Evolutionary conservation across 1,284 basidiomycete genomes (phyloP), one percentile per base, ranked within the genome.

Genomic region (Gymnopus androsaceus): DNA sequence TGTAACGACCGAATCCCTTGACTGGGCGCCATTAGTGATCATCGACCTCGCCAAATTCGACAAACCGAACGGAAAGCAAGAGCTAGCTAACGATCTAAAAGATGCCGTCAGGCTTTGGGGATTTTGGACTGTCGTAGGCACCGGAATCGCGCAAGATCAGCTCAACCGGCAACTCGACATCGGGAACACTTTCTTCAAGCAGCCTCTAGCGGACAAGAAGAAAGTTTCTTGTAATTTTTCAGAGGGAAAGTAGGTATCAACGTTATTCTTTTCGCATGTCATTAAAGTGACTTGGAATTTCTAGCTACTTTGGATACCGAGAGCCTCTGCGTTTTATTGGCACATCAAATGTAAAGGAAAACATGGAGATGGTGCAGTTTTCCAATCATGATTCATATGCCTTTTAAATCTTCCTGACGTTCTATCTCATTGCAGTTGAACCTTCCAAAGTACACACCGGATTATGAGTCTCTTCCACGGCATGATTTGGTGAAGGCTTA

Each of bases 11-110:
- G 42, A 37, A 23, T n/a, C 30, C 21, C 58, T 69, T 15, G 66
- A 67, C 51, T 69, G 64, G 62, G 67, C 67, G 8, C 63, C 66
- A 2, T 59, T 69, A 23, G 51, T 40, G 4, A 58, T 59, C 19
- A 62, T 68, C 46, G 65, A 69, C 52, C 52, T 69, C 9, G 53
- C 61, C n/a, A 64, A 61, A 30, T 69, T 67, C 42, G 65, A 69
- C 37, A 19, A 45, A 25, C 61, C 66, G 4, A 61, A 57, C 4
- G 64, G 66, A 27, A 64, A 65, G 33, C 55, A 64, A 31, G 33
- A 50, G 21, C 59, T 67, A 2, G 66, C 64, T 1, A 37, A 49
- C 4, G 55, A 66, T 8, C 54, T 69, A 19, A 53, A 55, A 34
- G 59, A 62, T 23, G 62, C 66, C 4, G 63, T 64, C 7, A 62